Conservation (phyloP, 495 filamentous ascomycete species). For the Aspergillus affinis region DNA sequence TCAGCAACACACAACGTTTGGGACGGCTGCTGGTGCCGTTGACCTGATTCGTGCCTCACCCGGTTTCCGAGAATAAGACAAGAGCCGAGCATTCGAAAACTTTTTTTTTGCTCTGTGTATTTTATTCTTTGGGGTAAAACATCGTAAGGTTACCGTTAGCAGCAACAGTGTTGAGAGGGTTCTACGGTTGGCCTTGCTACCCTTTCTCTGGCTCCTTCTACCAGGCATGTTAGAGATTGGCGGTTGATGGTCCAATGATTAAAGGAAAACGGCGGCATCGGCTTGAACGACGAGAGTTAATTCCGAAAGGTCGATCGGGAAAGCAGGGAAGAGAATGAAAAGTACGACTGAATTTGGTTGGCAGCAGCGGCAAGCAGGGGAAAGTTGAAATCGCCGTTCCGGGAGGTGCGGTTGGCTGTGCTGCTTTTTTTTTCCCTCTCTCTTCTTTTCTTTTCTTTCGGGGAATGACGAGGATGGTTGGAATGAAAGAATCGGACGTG, state of each 20-base stretch:
- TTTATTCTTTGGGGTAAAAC: conserved; percentile 1
- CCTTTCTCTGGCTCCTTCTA: conserved; percentile 3
- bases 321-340: conserved; percentile 11
- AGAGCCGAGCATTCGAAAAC: conserved; percentile 16
- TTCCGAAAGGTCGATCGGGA: conserved; percentile 24
- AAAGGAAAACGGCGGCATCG: conserved; percentile 23
- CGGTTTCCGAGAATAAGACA: conserved; percentile 23
- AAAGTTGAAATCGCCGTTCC: conserved; percentile 23
- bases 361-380: conserved; percentile 27
- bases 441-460: conserved; percentile 6
- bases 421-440: conserved; percentile 4
- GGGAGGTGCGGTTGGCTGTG: conserved; percentile 14
- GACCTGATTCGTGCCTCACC: conserved; percentile 25
- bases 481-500: conserved; percentile 26
- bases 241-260: conserved; percentile 13
- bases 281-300: conserved; percentile 18
- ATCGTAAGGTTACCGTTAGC: neutral
- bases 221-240: neutral
- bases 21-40: conserved; percentile 19
- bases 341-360: conserved; percentile 21
- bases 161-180: neutral
- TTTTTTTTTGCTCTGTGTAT: conserved; percentile 5
- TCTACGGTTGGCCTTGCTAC: conserved; percentile 1
- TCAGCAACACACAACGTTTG: conserved; percentile 20
- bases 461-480: conserved; percentile 16